Percentiles rank a stretch among this genome's conserved stretches.
phyloP scores from a whole-genome alignment of 345 rosid genomes.

The Tarenaya hassleriana region DNA sequence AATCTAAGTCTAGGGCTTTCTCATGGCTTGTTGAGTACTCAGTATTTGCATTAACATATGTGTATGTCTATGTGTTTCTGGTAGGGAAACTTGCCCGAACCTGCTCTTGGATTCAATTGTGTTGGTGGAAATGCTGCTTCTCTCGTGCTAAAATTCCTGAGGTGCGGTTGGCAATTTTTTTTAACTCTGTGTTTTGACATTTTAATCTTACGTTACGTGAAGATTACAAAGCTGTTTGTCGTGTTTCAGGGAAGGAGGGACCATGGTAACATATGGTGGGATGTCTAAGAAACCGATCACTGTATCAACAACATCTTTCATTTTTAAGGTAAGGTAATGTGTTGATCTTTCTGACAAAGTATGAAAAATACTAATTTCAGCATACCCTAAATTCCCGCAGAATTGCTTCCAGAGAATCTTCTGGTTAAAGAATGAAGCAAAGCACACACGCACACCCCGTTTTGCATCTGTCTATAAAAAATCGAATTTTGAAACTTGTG shows the following conservation, averaged over 20 bases:
- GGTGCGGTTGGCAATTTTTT: conserved; percentile 26
- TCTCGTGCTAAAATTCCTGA: conserved; percentile 71
- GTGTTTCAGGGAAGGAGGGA: conserved; percentile 60
- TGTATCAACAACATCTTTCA: conserved; percentile 69
- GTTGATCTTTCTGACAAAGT: neutral
- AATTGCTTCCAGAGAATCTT: too few species aligned
- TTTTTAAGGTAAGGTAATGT: conserved; percentile 62
- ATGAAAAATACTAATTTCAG: neutral
- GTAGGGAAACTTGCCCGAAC: conserved; percentile 58
- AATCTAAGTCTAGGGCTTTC: neutral
- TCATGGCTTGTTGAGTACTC: neutral
- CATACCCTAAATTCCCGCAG: too few species aligned
- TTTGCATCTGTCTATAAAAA: neutral
- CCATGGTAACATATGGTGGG: conserved; percentile 92
- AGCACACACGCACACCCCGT: neutral
- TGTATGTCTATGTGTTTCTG: conserved; percentile 10
- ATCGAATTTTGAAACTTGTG: neutral
- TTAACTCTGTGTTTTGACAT: neutral
- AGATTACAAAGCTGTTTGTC: conserved; percentile 11
- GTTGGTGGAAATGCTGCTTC: conserved; percentile 84
- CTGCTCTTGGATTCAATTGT: conserved; percentile 81
- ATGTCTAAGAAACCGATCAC: conserved; percentile 87
- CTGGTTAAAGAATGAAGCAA: too few species aligned
- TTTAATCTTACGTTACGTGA: neutral
- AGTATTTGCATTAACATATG: neutral